Percentiles rank a stretch among this genome's conserved stretches.
Evolutionary conservation across 176 grass and related monocot genomes (phyloP).

Genomic region (Puya raimondii): DNA sequence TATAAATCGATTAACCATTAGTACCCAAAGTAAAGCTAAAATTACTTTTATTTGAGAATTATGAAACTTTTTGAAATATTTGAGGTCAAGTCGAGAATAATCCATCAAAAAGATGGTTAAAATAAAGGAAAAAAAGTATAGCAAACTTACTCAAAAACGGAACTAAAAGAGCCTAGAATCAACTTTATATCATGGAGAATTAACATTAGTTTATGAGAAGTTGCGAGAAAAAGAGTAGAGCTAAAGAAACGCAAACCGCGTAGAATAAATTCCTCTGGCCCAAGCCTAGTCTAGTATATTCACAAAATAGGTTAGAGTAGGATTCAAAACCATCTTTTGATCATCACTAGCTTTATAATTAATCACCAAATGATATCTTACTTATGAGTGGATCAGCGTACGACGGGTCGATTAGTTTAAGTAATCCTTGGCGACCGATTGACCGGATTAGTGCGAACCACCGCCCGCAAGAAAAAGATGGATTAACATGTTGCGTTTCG

Average conservation of each 20-base stretch:
- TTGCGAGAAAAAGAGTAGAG: background rate
- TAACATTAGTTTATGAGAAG: too few species aligned
- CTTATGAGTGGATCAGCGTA: background rate
- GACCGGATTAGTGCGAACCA: background rate
- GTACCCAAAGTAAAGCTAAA: background rate
- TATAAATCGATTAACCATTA: too few species aligned
- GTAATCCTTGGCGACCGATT: background rate
- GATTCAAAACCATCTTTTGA: constrained; percentile 1
- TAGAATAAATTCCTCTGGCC: background rate
- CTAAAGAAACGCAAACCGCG: background rate
- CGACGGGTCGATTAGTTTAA: background rate
- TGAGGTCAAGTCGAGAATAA: background rate
- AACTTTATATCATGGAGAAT: constrained; percentile 10
- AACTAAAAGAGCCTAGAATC: background rate
- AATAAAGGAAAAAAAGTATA: background rate
- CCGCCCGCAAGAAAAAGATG: constrained; percentile 1
- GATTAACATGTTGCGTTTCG: background rate
- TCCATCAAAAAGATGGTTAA: background rate
- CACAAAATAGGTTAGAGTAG: background rate
- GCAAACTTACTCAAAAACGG: background rate
- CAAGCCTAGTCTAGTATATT: background rate
- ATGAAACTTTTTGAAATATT: background rate
- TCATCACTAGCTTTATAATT: background rate
- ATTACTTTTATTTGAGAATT: background rate
- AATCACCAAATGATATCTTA: background rate